A percentile compares a stretch with the other conserved stretches of the same genome.
Conservation (phyloP, 306 rosid genomes). For the Cicer judaicum region DNA sequence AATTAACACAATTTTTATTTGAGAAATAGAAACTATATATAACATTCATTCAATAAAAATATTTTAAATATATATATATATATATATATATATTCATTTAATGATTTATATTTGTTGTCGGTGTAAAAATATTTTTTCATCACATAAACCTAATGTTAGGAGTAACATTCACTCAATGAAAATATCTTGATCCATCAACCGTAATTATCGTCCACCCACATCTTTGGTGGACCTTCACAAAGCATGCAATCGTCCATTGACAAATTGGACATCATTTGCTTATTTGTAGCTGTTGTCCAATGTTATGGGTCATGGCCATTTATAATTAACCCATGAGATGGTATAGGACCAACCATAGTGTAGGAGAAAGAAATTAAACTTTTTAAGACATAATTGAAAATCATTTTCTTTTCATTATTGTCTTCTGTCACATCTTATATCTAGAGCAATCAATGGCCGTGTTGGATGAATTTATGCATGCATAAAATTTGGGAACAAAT, state of each 20-base stretch:
- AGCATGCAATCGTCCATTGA: conserved; percentile 14
- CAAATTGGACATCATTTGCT: conserved; percentile 1
- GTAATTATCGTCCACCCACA: conserved; percentile 15
- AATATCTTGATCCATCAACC: background rate
- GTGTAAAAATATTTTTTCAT: too few relatives aligned
- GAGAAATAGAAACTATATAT: too few relatives aligned
- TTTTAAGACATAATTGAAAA: conserved; percentile 22
- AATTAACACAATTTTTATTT: too few relatives aligned
- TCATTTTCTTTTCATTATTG: conserved; percentile 11
- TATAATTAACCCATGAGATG: conserved; percentile 18
- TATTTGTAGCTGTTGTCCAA: background rate
- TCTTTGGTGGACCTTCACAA: conserved; percentile 30
- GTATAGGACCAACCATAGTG: background rate
- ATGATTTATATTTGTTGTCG: too few relatives aligned
- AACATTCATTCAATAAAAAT: too few relatives aligned
- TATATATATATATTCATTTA: too few relatives aligned
- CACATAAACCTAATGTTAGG: too few relatives aligned
- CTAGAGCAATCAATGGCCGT: conserved; percentile 8
- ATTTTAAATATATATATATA: too few relatives aligned
- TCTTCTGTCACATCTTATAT: conserved; percentile 33
- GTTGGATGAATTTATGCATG: background rate
- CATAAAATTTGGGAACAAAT: background rate
- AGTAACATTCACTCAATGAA: too few relatives aligned
- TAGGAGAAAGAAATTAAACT: conserved; percentile 22
- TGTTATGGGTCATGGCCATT: background rate